Evolutionary conservation across 306 rosid genomes (phyloP).

Genomic region (Notholithocarpus densiflorus): DNA sequence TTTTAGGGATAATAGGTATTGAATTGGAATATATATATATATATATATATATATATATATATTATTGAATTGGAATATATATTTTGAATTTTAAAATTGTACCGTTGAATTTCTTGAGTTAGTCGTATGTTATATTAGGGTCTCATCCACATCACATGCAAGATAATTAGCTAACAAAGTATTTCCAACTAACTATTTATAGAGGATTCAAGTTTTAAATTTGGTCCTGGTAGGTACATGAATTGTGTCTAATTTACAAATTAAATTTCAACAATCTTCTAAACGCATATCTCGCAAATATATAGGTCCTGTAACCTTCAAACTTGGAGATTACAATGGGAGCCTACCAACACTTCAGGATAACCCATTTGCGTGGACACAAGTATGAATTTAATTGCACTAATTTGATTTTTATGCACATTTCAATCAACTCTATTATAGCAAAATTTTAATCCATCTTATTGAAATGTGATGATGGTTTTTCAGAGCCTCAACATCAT

Average conservation of each 20-base stretch:
- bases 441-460: neutral
- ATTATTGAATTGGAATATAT: too few relatives aligned
- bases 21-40: too few relatives aligned
- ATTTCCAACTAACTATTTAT: too few relatives aligned
- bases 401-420: neutral
- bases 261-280: too few relatives aligned
- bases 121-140: neutral
- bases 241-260: too few relatives aligned
- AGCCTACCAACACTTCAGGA: conserved; percentile 17
- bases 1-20: too few relatives aligned
- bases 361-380: conserved; percentile 23
- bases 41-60: too few relatives aligned
- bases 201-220: too few relatives aligned
- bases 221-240: too few relatives aligned
- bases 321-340: conserved; percentile 21
- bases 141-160: neutral
- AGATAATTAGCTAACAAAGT: neutral
- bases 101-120: neutral
- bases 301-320: conserved; percentile 16
- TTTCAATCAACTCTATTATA: neutral
- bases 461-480: neutral
- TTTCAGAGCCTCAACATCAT: neutral
- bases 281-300: neutral
- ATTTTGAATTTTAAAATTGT: too few relatives aligned
- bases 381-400: neutral